Conservation (phyloP, 2,329 filamentous ascomycete genomes). For the Penicillium sp. region DNA sequence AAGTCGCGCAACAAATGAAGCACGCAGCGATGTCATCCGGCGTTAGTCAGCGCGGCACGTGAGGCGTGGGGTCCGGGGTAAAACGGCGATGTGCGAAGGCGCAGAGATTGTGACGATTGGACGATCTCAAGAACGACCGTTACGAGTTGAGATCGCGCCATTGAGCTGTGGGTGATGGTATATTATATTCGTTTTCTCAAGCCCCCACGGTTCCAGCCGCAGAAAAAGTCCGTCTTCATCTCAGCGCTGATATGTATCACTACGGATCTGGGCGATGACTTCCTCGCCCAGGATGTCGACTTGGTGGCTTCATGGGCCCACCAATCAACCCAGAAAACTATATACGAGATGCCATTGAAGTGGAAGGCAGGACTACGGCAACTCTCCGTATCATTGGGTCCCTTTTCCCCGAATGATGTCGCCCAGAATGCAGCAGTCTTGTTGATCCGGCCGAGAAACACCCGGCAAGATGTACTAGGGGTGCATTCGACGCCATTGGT, state of each 20-base stretch:
- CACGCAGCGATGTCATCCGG: slow-evolving; percentile 27
- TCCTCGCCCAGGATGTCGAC: slow-evolving; percentile 49
- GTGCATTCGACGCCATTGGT: slow-evolving; percentile 43
- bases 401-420: slow-evolving; percentile 25
- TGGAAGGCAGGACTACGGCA: slow-evolving; percentile 39
- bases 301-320: slow-evolving; percentile 27
- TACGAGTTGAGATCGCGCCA: no score
- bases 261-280: slow-evolving; percentile 66
- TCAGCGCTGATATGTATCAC: slow-evolving; percentile 61
- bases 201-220: slow-evolving; percentile 50
- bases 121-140: no score
- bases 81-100: background rate
- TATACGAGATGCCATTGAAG: slow-evolving; percentile 25
- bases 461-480: slow-evolving; percentile 23
- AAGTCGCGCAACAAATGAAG: slow-evolving; percentile 9
- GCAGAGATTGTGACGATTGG: no score
- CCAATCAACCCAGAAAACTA: slow-evolving; percentile 14
- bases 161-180: slow-evolving; percentile 42
- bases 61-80: slow-evolving; percentile 11
- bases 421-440: slow-evolving; percentile 29
- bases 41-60: slow-evolving; percentile 17
- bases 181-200: slow-evolving; percentile 69
- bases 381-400: slow-evolving; percentile 31
- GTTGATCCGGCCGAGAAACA: slow-evolving; percentile 19
- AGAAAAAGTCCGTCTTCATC: slow-evolving; percentile 45